phyloP scores from a whole-genome alignment of 495 filamentous ascomycete genomes.

The Penicillium diatomitis region DNA sequence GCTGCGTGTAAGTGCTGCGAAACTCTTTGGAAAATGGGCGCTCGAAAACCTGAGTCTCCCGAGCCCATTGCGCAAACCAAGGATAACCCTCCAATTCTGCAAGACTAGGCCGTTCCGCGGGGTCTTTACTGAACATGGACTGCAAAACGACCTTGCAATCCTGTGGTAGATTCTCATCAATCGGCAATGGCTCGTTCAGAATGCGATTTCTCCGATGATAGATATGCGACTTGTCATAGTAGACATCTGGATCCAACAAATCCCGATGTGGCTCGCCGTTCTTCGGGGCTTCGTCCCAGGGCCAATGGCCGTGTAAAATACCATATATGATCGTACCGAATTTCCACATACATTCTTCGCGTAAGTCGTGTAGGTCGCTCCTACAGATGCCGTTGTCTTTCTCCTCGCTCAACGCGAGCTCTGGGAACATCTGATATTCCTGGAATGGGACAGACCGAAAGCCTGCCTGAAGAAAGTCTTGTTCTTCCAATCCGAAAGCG shows the following conservation, averaged over 20 bases:
- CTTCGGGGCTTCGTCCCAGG: constrained; percentile 14
- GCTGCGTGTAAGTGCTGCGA: not conserved
- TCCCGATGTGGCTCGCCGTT: not conserved
- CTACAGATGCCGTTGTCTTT: not conserved
- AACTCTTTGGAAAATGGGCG: constrained; percentile 6
- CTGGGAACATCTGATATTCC: constrained; percentile 17
- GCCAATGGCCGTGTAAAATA: constrained; percentile 17
- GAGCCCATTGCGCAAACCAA: constrained; percentile 18
- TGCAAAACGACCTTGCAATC: constrained; percentile 19
- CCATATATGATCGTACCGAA: constrained; percentile 14
- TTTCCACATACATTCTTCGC: constrained; percentile 12
- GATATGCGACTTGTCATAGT: not conserved
- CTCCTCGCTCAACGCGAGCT: constrained; percentile 6
- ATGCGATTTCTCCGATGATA: constrained; percentile 8
- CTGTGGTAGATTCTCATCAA: constrained; percentile 14
- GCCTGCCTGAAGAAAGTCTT: not conserved
- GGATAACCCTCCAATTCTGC: constrained; percentile 7
- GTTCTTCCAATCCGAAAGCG: constrained; percentile 8
- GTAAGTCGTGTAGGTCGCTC: constrained; percentile 1
- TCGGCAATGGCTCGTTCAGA: constrained; percentile 7
- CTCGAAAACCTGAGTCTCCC: constrained; percentile 5
- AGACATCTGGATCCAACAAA: not conserved
- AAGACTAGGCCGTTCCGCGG: constrained; percentile 9
- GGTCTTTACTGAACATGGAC: constrained; percentile 11
- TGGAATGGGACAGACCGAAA: constrained; percentile 7